These are phyloP conservation scores for Apophysomyces ossiformis DNA, from an alignment of 371 early-diverging fungal genomes.

Conservation along the genomic window DNA sequence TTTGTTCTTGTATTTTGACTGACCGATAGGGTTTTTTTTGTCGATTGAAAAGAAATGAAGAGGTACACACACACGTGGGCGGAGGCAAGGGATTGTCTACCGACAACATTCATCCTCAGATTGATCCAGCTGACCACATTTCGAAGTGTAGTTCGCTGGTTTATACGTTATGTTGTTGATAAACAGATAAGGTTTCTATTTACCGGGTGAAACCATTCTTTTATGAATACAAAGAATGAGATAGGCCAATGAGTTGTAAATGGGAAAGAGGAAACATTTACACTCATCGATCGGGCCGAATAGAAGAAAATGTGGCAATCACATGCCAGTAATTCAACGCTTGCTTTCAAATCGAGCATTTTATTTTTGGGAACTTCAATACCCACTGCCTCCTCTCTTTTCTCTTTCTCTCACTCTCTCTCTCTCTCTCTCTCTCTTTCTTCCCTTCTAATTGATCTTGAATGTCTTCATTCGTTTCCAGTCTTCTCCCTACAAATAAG, in stretches of 20 bases:
- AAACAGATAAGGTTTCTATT: not conserved
- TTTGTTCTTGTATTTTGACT: too few relatives aligned
- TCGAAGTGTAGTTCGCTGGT: not conserved
- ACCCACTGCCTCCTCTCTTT: not conserved
- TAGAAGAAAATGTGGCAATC: slow-evolving; percentile 1
- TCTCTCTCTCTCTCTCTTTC: not conserved
- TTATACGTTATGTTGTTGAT: not conserved
- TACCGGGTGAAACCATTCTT: not conserved
- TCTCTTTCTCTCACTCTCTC: not conserved
- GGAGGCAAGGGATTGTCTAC: too few relatives aligned
- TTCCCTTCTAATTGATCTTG: not conserved
- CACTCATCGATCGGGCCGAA: not conserved
- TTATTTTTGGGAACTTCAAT: not conserved
- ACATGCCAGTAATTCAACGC: slow-evolving; percentile 1
- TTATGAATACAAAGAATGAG: not conserved
- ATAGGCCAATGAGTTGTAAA: not conserved
- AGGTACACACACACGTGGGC: not conserved
- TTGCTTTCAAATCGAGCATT: slow-evolving; percentile 9
- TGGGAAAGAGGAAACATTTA: too few relatives aligned
- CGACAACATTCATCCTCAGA: not conserved
- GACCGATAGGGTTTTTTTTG: too few relatives aligned
- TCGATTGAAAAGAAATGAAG: not conserved
- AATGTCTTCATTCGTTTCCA: slow-evolving; percentile 6
- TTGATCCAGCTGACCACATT: not conserved
- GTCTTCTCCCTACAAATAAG: not conserved